Evolutionary conservation across 1,139 yeast genomes (phyloP).

Genomic region (Eremothecium coryli): DNA sequence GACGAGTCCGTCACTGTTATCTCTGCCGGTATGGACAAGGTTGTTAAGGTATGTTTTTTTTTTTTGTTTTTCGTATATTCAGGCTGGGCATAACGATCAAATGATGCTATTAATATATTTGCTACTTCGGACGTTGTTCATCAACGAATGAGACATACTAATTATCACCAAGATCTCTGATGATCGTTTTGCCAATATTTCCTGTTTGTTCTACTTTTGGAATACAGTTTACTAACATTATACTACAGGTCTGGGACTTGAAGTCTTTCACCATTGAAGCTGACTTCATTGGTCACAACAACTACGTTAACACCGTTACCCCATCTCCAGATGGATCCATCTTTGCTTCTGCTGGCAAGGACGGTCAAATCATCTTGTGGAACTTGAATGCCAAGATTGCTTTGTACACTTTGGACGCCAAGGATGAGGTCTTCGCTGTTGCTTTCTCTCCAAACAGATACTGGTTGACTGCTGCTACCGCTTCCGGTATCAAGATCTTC

Average conservation of each 20-base stretch:
- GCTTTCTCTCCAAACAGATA: slow-evolving; percentile 99
- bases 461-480: slow-evolving; percentile 99
- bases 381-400: slow-evolving; percentile 83
- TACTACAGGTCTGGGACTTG: slow-evolving; percentile 64
- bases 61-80: slow-evolving; percentile 11
- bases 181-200: too few species aligned
- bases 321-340: slow-evolving; percentile 99
- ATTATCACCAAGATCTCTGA: slow-evolving; percentile 99
- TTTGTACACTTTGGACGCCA: slow-evolving; percentile 90
- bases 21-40: slow-evolving; percentile 99
- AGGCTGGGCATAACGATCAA: slow-evolving; percentile 22
- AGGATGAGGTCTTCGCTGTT: slow-evolving; percentile 95
- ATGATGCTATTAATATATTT: slow-evolving; percentile 74
- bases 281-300: slow-evolving; percentile 99
- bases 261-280: slow-evolving; percentile 80
- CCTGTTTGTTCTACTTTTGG: too few species aligned
- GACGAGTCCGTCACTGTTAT: slow-evolving; percentile 64
- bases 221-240: slow-evolving; percentile 12
- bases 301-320: slow-evolving; percentile 95
- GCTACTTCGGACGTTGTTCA: slow-evolving; percentile 95
- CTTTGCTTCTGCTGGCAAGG: slow-evolving; percentile 99
- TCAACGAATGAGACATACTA: slow-evolving; percentile 87
- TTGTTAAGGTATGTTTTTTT: slow-evolving; percentile 84
- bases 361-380: slow-evolving; percentile 98
- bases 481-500: slow-evolving; percentile 96